phyloP scores from a whole-genome alignment of 805 yeast species.

The Cyberlindnera americana region DNA sequence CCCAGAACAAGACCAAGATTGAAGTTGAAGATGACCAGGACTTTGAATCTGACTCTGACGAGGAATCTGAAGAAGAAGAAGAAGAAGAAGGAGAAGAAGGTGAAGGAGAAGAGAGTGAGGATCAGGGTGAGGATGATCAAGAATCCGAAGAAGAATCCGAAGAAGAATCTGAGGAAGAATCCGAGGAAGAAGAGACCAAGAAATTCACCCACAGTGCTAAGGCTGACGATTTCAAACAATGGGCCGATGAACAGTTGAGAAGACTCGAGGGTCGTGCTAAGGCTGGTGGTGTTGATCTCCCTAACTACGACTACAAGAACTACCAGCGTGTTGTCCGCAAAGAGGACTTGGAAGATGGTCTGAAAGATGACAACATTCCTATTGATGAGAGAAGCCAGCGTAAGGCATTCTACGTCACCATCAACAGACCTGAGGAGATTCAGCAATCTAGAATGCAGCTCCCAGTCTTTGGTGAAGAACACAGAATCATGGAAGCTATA shows the following conservation, averaged over 20 bases:
- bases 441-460: conserved; percentile 65
- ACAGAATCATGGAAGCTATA: conserved; percentile 90
- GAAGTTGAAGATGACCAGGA: conserved; percentile 57
- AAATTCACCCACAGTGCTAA: conserved; percentile 43
- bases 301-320: conserved; percentile 41
- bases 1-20: conserved; percentile 24
- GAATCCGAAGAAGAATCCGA: conserved; percentile 19
- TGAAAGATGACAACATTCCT: conserved; percentile 61
- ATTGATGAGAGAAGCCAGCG: conserved; percentile 47
- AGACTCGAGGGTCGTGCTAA: conserved; percentile 58
- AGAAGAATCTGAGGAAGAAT: conserved; percentile 7
- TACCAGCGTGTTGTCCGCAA: conserved; percentile 44
- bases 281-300: conserved; percentile 39
- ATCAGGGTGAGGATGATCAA: conserved; percentile 29
- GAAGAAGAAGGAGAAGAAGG: conserved; percentile 30
- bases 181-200: conserved; percentile 24
- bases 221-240: conserved; percentile 72
- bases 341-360: conserved; percentile 71
- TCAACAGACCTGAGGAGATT: conserved; percentile 61
- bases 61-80: conserved; percentile 23
- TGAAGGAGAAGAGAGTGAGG: conserved; percentile 13
- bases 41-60: conserved; percentile 41
- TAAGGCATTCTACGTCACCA: conserved; percentile 63
- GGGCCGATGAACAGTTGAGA: conserved; percentile 80
- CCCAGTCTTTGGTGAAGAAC: conserved; percentile 91